phyloP scores from a whole-genome alignment of 1,284 basidiomycete genomes.

The Tetrapyrgos nigripes region DNA sequence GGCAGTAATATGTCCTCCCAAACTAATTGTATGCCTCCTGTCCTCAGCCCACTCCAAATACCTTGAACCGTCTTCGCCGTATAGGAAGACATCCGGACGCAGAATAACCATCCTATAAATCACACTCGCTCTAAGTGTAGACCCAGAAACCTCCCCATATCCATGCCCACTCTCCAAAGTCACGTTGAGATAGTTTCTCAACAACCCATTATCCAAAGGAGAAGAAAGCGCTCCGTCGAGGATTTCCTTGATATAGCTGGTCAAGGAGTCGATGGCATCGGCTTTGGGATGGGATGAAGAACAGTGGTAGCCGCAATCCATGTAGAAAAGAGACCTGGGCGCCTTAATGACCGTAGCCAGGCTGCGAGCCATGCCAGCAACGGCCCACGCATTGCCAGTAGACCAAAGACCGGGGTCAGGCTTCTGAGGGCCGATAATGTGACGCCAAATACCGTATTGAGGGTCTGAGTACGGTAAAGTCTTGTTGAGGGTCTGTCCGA shows the following conservation, averaged over 20 bases:
- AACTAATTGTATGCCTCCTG: conserved; percentile 22
- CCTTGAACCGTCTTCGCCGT: not conserved
- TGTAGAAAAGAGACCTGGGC: conserved; percentile 27
- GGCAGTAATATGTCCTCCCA: conserved; percentile 25
- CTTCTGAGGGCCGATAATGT: conserved; percentile 52
- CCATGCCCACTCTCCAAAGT: conserved; percentile 33
- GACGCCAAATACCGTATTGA: conserved; percentile 50
- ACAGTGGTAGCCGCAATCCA: not conserved
- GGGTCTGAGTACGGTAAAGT: conserved; percentile 3
- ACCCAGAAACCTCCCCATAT: conserved; percentile 52
- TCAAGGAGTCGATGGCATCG: conserved; percentile 38
- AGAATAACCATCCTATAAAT: conserved; percentile 46
- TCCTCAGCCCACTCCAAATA: conserved; percentile 39
- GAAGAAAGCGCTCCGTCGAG: conserved; percentile 32
- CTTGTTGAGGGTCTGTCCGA: conserved; percentile 26
- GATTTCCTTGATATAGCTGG: conserved; percentile 51
- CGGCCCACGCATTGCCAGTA: conserved; percentile 52
- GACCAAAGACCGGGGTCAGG: conserved; percentile 60
- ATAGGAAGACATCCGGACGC: conserved; percentile 26
- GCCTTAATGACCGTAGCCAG: conserved; percentile 53
- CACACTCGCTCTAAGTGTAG: conserved; percentile 46
- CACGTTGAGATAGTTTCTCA: conserved; percentile 48
- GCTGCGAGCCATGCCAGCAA: conserved; percentile 49
- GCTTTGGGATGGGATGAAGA: conserved; percentile 33
- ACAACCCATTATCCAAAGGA: conserved; percentile 35